Percentiles rank a stretch among this genome's conserved stretches.
Evolutionary conservation across 345 rosid genomes (phyloP).

Genomic region (Eucalyptus sp.): DNA sequence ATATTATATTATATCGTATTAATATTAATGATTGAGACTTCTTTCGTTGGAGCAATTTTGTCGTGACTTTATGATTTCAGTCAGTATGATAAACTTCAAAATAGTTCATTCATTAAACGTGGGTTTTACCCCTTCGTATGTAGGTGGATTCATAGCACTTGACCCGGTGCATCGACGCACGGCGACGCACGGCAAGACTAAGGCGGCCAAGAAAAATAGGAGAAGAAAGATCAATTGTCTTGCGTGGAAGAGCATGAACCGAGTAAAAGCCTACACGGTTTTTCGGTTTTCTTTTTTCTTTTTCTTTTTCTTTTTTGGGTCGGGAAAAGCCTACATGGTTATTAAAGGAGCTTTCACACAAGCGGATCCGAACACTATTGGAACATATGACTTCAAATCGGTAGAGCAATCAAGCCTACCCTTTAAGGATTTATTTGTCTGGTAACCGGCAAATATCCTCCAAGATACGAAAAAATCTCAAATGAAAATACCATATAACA

Average conservation of each 20-base stretch:
- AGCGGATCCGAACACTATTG: background rate
- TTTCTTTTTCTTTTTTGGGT: too few species aligned
- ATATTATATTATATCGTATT: too few species aligned
- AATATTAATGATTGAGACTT: background rate
- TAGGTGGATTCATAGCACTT: background rate
- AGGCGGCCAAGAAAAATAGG: background rate
- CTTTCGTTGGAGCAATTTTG: background rate
- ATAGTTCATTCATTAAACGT: too few species aligned
- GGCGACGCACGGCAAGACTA: background rate
- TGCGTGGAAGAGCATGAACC: background rate
- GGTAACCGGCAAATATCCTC: accelerated
- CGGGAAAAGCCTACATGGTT: background rate
- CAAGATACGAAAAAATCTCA: accelerated
- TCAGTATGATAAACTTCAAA: too few species aligned
- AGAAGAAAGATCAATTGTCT: background rate
- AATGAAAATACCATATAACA: too few species aligned
- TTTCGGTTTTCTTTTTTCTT: too few species aligned
- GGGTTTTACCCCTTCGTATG: background rate
- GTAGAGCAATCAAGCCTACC: too few species aligned
- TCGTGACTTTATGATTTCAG: too few species aligned
- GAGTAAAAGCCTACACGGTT: background rate
- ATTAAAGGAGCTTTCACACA: background rate
- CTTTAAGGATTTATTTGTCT: too few species aligned
- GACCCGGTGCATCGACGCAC: background rate
- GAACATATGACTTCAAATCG: too few species aligned